phyloP scores from a whole-genome alignment of 345 rosid genomes.

The Anastatica hierochuntica region DNA sequence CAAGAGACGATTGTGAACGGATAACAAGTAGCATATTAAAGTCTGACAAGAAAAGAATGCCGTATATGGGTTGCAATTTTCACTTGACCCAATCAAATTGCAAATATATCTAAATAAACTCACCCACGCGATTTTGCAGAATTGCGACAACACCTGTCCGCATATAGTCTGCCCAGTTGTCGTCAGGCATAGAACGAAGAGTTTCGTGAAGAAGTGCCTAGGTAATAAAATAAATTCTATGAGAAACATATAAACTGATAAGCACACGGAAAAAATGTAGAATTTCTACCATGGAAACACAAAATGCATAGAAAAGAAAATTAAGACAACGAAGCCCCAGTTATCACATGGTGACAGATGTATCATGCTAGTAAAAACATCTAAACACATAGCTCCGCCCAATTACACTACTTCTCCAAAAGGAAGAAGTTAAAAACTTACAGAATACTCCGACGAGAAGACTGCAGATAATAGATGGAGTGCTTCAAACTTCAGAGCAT shows the following conservation, averaged over 20 bases:
- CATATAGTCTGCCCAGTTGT: constrained; percentile 54
- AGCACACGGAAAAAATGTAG: too few species aligned
- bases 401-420: neutral
- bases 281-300: constrained; percentile 13
- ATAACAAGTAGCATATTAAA: too few species aligned
- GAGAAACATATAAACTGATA: too few species aligned
- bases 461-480: constrained; percentile 70
- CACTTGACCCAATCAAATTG: too few species aligned
- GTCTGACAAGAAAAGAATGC: too few species aligned
- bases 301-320: neutral
- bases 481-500: constrained; percentile 69
- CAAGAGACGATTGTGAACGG: too few species aligned
- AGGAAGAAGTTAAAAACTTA: constrained; percentile 16
- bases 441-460: constrained; percentile 51
- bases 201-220: constrained; percentile 54
- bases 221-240: too few species aligned
- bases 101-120: too few species aligned
- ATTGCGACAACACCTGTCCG: constrained; percentile 61
- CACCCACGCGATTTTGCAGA: constrained; percentile 78
- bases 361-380: constrained; percentile 4
- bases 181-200: constrained; percentile 36
- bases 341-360: neutral
- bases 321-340: neutral
- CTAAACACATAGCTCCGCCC: too few species aligned
- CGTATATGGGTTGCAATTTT: too few species aligned